Conservation (phyloP, 202 grass and related monocot species). For the Alloteropsis angusta region DNA sequence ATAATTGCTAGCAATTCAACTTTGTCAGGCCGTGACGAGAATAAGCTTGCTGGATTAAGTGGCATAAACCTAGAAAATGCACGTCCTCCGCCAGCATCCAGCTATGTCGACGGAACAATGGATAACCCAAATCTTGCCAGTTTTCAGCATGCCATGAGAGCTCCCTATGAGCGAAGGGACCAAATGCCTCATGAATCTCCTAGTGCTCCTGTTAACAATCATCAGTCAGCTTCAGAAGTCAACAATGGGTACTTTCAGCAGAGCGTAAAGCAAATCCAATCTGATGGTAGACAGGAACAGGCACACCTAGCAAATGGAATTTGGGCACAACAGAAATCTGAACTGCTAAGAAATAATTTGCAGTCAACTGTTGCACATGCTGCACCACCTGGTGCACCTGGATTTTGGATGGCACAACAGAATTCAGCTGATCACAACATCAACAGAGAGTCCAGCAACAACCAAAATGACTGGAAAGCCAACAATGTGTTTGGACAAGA, state of each 20-base stretch:
- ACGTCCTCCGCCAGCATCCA: slow-evolving; percentile 33
- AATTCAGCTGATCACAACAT: slow-evolving; percentile 35
- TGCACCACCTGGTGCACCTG: slow-evolving; percentile 37
- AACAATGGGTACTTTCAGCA: slow-evolving; percentile 44
- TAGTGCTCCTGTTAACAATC: slow-evolving; percentile 28
- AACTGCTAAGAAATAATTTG: slow-evolving; percentile 48
- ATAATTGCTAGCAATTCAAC: slow-evolving; percentile 24
- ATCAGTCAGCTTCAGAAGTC: slow-evolving; percentile 37
- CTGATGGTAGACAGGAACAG: slow-evolving; percentile 46
- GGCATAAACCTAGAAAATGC: slow-evolving; percentile 31
- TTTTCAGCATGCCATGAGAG: slow-evolving; percentile 46
- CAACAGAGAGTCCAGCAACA: slow-evolving; percentile 52
- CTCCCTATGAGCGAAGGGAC: slow-evolving; percentile 41
- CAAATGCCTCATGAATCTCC: slow-evolving; percentile 34
- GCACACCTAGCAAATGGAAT: slow-evolving; percentile 39
- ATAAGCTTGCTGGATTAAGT: slow-evolving; percentile 35
- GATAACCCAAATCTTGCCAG: slow-evolving; percentile 39
- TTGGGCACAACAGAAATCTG: slow-evolving; percentile 47
- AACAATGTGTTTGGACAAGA: slow-evolving; percentile 38
- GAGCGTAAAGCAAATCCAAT: slow-evolving; percentile 51
- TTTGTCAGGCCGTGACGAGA: slow-evolving; percentile 28
- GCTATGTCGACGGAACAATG: slow-evolving; percentile 43
- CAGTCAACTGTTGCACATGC: slow-evolving; percentile 29
- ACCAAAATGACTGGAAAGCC: slow-evolving; percentile 71
- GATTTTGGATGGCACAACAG: slow-evolving; percentile 75